Evolutionary conservation across 345 rosid genomes (phyloP).

Genomic region (Laguncularia racemosa): DNA sequence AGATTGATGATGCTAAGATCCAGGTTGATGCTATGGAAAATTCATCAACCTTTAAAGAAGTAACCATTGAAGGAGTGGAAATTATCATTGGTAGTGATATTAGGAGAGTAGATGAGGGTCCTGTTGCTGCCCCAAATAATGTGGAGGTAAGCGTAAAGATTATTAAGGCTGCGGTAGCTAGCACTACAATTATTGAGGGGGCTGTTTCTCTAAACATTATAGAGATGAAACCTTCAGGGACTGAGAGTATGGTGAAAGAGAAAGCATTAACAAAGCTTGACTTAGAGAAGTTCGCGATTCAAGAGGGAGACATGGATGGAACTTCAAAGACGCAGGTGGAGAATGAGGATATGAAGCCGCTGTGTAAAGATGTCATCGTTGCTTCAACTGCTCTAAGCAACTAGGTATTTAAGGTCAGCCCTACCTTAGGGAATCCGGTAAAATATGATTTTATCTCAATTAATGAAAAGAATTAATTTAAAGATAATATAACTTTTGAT

Average conservation of each 20-base stretch:
- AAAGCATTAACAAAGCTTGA: constrained; percentile 25
- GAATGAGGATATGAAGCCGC: constrained; percentile 36
- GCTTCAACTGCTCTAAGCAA: constrained; percentile 51
- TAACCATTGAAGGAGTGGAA: constrained; percentile 10
- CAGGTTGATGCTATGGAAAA: constrained; percentile 34
- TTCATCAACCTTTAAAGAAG: constrained; percentile 23
- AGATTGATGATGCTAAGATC: constrained; percentile 30
- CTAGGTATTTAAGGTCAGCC: constrained; percentile 99
- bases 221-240: constrained; percentile 13
- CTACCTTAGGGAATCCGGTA: constrained; percentile 90
- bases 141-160: constrained; percentile 7
- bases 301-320: constrained; percentile 20
- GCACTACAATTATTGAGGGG: constrained; percentile 1
- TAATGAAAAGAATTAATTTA: too few relatives aligned
- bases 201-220: not conserved
- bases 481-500: too few relatives aligned
- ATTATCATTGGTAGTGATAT: constrained; percentile 10
- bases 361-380: constrained; percentile 33
- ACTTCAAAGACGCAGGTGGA: constrained; percentile 23
- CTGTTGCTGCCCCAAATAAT: too few relatives aligned
- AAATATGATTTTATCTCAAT: constrained; percentile 96
- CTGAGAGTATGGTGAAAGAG: too few relatives aligned
- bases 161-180: constrained; percentile 7
- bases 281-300: constrained; percentile 18
- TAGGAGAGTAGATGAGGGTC: too few relatives aligned